These are phyloP conservation scores for Solanum etuberosum DNA, from an alignment of 257 asterid genomes.

Conservation along the genomic window DNA sequence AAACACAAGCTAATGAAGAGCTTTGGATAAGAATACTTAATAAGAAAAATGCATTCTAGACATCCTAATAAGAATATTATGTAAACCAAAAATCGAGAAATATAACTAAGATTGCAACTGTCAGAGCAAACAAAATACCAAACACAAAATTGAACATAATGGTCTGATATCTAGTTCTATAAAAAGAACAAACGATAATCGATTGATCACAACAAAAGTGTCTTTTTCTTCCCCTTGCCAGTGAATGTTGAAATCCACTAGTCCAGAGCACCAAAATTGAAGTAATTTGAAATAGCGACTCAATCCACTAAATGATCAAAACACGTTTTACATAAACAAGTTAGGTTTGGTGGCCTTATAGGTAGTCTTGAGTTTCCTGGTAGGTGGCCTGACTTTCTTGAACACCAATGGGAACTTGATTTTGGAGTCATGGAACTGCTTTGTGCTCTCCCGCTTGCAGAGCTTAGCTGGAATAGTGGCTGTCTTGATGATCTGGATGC, in stretches of 20 bases:
- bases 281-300: neutral
- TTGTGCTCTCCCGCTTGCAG: constrained; percentile 84
- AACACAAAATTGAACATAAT: neutral
- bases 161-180: neutral
- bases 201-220: neutral
- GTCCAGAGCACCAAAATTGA: neutral
- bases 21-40: neutral
- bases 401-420: constrained; percentile 73
- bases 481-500: constrained; percentile 87
- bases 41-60: neutral
- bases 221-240: neutral
- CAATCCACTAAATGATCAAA: neutral
- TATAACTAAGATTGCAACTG: neutral
- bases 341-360: constrained; percentile 60
- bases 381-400: constrained; percentile 54
- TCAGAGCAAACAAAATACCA: neutral
- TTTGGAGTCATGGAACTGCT: constrained; percentile 71
- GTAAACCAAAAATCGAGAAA: neutral
- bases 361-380: constrained; percentile 65
- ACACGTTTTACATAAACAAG: constrained; percentile 36
- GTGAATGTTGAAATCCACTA: neutral
- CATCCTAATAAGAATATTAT: neutral
- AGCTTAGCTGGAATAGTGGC: constrained; percentile 84
- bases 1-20: too few species aligned
- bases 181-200: neutral